Percentiles rank a stretch among this genome's conserved stretches.
Conservation (phyloP, 2,329 filamentous ascomycete species). For the Paecilomyces sp. region DNA sequence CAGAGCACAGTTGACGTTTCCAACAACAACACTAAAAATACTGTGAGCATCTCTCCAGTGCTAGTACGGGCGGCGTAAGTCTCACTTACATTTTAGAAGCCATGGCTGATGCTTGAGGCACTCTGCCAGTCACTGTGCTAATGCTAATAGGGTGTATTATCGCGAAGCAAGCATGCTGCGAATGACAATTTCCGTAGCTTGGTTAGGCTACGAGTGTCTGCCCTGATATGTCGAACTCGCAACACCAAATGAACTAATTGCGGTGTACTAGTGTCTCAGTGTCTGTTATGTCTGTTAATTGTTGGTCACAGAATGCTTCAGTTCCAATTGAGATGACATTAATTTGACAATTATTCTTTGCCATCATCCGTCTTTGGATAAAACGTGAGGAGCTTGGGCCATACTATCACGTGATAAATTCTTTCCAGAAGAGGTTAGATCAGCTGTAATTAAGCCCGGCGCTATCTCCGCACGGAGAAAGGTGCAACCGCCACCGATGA, state of each 20-base stretch:
- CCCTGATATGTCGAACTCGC: neutral
- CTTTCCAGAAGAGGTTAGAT: slow-evolving; percentile 2
- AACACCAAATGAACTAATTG: neutral
- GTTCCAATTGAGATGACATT: neutral
- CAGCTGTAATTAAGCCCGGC: slow-evolving; percentile 3
- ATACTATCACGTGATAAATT: slow-evolving; percentile 19
- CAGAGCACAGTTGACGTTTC: slow-evolving; percentile 73
- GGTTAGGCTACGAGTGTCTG: neutral
- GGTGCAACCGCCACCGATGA: slow-evolving; percentile 20
- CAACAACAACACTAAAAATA: slow-evolving; percentile 60
- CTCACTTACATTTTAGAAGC: slow-evolving; percentile 49
- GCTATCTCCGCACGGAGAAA: slow-evolving; percentile 25
- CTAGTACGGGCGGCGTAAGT: neutral
- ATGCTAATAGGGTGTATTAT: neutral
- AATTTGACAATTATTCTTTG: neutral
- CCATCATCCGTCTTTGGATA: slow-evolving; percentile 10
- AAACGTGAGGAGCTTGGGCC: slow-evolving; percentile 24
- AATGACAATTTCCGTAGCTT: neutral
- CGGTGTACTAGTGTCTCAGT: neutral
- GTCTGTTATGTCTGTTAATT: neutral
- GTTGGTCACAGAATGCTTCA: neutral
- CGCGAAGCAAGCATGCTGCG: neutral
- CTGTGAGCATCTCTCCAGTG: slow-evolving; percentile 3
- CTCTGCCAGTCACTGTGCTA: neutral
- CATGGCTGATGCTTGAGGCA: slow-evolving; percentile 35